A percentile compares a stretch with the other conserved stretches of the same genome.
Conservation (phyloP, 2,329 filamentous ascomycete species). For the Pseudogymnoascus destructans region DNA sequence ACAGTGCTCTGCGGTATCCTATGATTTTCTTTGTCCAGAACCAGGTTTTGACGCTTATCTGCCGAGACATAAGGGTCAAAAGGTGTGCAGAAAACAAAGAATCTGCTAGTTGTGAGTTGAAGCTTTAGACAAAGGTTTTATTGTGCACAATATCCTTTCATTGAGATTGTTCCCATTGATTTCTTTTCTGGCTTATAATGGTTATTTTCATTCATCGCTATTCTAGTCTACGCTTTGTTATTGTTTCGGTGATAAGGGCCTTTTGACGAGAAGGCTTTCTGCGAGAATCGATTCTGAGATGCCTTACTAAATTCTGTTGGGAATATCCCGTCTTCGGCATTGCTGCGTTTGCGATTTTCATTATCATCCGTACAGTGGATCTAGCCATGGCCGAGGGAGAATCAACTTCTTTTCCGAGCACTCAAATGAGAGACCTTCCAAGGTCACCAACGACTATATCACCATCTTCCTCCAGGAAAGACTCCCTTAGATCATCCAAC, state of each 20-base stretch:
- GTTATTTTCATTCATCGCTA: background rate
- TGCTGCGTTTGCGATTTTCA: constrained; percentile 5
- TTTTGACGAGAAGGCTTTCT: background rate
- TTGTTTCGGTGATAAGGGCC: constrained; percentile 2
- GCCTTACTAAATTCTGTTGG: background rate
- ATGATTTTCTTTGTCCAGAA: background rate
- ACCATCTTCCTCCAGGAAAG: background rate
- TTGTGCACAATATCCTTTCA: constrained; percentile 5
- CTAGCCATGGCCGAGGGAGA: background rate
- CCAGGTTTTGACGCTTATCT: background rate
- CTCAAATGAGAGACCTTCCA: background rate
- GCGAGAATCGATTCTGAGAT: background rate
- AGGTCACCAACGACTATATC: background rate
- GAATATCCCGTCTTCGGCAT: constrained; percentile 1
- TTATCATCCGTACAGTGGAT: constrained; percentile 2
- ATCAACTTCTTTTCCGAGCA: constrained; percentile 2
- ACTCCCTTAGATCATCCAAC: constrained; percentile 2
- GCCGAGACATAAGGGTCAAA: constrained; percentile 1
- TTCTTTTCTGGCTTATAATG: background rate
- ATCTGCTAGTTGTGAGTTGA: background rate
- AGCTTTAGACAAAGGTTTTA: constrained; percentile 2
- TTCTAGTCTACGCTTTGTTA: background rate
- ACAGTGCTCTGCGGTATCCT: background rate
- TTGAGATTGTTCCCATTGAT: constrained; percentile 6
- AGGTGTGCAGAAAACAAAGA: constrained; percentile 4